A percentile compares a stretch with the other conserved stretches of the same genome.
phyloP scores from a whole-genome alignment of 257 asterid genomes.

The Anisodus tanguticus region DNA sequence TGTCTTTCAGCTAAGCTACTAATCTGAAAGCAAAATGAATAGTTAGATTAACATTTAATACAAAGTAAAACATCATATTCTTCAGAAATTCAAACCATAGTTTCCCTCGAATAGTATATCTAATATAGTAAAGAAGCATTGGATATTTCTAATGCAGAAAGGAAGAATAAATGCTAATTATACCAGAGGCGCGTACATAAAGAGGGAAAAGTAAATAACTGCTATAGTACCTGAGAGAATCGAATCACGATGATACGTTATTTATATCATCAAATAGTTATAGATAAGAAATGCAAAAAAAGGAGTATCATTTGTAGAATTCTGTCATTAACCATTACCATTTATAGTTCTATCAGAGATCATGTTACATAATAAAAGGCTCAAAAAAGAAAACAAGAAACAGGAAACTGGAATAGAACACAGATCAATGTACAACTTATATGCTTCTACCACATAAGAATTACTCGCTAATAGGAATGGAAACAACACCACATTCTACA shows the following conservation, averaged over 20 bases:
- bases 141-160: no score
- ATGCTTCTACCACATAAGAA: background rate
- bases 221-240: background rate
- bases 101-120: background rate
- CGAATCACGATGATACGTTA: background rate
- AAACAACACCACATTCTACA: background rate
- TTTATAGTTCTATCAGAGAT: background rate
- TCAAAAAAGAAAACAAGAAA: conserved; percentile 10
- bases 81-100: background rate
- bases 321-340: background rate
- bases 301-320: background rate
- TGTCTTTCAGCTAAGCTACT: conserved; percentile 46
- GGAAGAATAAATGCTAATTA: background rate
- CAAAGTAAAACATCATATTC: background rate
- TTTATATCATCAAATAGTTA: background rate
- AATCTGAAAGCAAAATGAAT: conserved; percentile 41
- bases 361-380: background rate
- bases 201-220: background rate
- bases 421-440: background rate
- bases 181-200: background rate
- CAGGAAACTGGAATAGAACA: background rate
- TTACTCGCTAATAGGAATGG: background rate
- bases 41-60: conserved; percentile 6
- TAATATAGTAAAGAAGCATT: no score
- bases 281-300: background rate